Percentiles rank a stretch among this genome's conserved stretches.
Conservation (phyloP, 176 grass and related monocot genomes). For the Microstegium vimineum region DNA sequence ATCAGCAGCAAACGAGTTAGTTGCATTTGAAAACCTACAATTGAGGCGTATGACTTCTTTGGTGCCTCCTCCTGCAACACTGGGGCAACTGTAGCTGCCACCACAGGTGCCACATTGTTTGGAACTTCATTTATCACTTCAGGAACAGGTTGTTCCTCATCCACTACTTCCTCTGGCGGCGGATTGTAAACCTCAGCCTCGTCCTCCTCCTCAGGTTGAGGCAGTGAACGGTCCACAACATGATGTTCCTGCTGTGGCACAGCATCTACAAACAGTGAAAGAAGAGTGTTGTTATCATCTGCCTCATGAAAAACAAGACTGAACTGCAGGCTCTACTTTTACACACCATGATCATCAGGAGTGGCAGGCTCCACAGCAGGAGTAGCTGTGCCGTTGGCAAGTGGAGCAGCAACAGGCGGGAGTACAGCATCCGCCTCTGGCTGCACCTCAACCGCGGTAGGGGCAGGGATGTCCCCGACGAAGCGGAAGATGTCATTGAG, state of each 20-base stretch:
- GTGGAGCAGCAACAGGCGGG: background rate
- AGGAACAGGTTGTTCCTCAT: slow-evolving; percentile 50
- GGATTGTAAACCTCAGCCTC: slow-evolving; percentile 57
- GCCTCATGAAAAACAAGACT: slow-evolving; percentile 1
- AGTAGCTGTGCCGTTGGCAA: slow-evolving; percentile 40
- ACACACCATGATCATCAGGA: slow-evolving; percentile 49
- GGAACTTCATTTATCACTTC: slow-evolving; percentile 61
- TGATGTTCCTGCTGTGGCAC: slow-evolving; percentile 22
- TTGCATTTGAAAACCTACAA: slow-evolving; percentile 53
- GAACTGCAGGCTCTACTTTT: background rate
- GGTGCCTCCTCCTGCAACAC: slow-evolving; percentile 47
- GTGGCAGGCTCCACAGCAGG: background rate
- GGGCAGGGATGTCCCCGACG: slow-evolving; percentile 19
- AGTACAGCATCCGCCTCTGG: background rate
- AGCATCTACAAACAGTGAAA: slow-evolving; percentile 16
- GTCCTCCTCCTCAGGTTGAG: slow-evolving; percentile 39
- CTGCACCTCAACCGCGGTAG: background rate
- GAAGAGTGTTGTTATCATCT: background rate
- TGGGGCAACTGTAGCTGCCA: background rate
- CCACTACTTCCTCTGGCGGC: slow-evolving; percentile 36
- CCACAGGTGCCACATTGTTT: slow-evolving; percentile 20
- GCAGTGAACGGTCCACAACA: background rate
- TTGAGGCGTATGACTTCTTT: slow-evolving; percentile 88
- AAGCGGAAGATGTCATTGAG: slow-evolving; percentile 78
- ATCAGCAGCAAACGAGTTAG: background rate